Base-by-base conservation (phyloP, 768 basidiomycete species). In the Flagelloscypha sp. region DNA sequence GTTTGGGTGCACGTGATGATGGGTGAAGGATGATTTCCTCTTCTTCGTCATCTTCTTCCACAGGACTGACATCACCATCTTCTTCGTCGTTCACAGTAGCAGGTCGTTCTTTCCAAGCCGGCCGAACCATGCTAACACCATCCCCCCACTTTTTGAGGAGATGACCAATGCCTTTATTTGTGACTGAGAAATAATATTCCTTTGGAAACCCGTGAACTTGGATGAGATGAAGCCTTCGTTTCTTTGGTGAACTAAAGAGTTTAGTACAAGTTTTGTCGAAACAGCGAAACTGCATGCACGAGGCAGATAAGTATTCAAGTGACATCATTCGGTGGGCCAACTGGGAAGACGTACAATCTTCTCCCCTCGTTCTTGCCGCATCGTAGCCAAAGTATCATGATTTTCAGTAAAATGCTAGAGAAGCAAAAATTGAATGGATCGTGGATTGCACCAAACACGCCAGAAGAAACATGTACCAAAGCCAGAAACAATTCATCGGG, bases 141-240 rank as follows among this genome's bases (percentile, higher is more conserved):
- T 84, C 83, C 7, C 87, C 87, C 84, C 85, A 89, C 48, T 64
- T 73, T 53, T 75, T 73, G 37, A 89, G 55, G 12, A 90, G 59
- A 3, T 81, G 84, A 9, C 86, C 87, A 9, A 90, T 76, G 15
- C 90, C 90, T 52, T 85, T 89, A 58, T 92, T 92, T 11, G 86
- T 90, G 13, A 94, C 81, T 13, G 84, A 75, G 53, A 93, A 94
- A 58, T 88, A 93, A 56, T 82, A 94, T 49, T 90, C 76, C 51
- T 86, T 86, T 4, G 89, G 88, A 51, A 82, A 94, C 33, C 69
- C 74, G 48, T 94, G 90, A 10, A 66, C 74, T 47, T 79, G 69
- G 30, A 93, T 85, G 35, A 94, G 70, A 61, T 93, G 90, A 28
- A 84, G 63, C 16, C 90, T 64, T 12, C 90, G 70, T 11, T 73